Evolutionary conservation across 2,329 filamentous ascomycete genomes (phyloP), one percentile per base, ranked within the genome.

Genomic region (Neobulgaria alba): DNA sequence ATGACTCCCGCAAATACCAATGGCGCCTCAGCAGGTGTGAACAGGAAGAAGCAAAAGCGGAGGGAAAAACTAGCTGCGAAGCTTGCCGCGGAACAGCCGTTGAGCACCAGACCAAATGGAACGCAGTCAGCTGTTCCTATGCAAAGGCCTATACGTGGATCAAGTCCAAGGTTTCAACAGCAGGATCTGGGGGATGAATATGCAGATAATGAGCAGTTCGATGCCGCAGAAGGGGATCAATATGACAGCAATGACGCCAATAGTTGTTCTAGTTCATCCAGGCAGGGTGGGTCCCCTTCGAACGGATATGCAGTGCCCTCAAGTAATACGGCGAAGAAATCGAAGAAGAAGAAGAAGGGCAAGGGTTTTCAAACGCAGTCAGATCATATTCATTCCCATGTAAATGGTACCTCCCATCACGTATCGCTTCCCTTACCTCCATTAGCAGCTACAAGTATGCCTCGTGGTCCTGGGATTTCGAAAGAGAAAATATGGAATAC

Each of bases 401-500:
- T 43, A 9, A 59, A 59, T 45, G 55, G 55, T 17, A 36, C 49
- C 17, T 52, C 52, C 17, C 51, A 57, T 26, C 53, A 57, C 30
- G 42, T 51, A 39, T 46, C 55, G 12, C 47, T 62, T 45, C 59
- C 61, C 47, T 51, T 57, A 20, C 54, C 60, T 42, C 60, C 56
- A 32, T 56, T 67, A 42, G 60, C 67, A 38, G 63, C 65, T 35
- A 61, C 62, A 10, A 65, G 57, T 10, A 63, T 65, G 37, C 57
- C 67, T 19, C 47, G 52, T 46, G 53, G 56, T 8, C 54, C 56
- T n/a, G 58, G 58, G 29, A 61, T 61, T 33, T 61, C 59, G 18
- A 60, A 82, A 57, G 85, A 92, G 58, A 89, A 87, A 63, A 95
- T 98, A 63, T 98, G 92, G 92, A 95, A 95, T 59, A 95, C 88